Base-by-base conservation (phyloP, 495 filamentous ascomycete genomes). In the Penicillium macrosclerotiorum region DNA sequence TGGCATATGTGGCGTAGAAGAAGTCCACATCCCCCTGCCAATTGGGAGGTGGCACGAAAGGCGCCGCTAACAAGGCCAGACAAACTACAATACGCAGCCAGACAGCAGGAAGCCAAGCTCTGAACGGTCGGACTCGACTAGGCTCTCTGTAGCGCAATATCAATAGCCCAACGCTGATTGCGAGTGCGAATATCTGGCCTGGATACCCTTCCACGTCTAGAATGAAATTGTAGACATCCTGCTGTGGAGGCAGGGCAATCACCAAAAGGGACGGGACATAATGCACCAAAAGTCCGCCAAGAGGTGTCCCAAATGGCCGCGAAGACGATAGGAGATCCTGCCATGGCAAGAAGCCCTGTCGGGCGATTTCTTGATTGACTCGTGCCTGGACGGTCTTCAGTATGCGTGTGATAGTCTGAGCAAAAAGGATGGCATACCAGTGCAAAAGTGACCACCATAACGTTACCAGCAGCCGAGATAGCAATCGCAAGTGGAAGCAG, bases 401-500 rank as follows among this genome's bases (percentile, higher is more conserved):
- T 37, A 42, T 23, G 18, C 1, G 1, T 37, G 33, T 37, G 13
- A 37, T 9, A 13, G 8, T 4, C 7, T 17, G 5, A 9, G 9
- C n/a, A 1, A 13, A 22, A 2, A 3, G 27, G 7, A 13, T 9
- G 39, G 57, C 65, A 37, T 68, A 84, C 81, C 49, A 80, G 47
- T 6, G 78, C 65, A 59, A 85, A 89, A 6, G 84, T 85, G 5
- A 87, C 84, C 1, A 88, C 84, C 82, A 90, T 88, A 2, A 89
- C 82, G 58, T 89, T 89, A 0, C 86, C 86, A 1, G 75, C 79
- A 0, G 82, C 85, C 0, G 82, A 86, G 12, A 83, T 65, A 0
- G 84, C 85, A 37, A 90, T 77, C 9, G 82, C 77, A 8, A 86
- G 54, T 3, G 84, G 80, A 14, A 88, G 65, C 13, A 88, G 57